These are phyloP conservation scores for Protomyces lactucae-debilis DNA, from an alignment of 1,139 yeast species.

Conservation along the genomic window DNA sequence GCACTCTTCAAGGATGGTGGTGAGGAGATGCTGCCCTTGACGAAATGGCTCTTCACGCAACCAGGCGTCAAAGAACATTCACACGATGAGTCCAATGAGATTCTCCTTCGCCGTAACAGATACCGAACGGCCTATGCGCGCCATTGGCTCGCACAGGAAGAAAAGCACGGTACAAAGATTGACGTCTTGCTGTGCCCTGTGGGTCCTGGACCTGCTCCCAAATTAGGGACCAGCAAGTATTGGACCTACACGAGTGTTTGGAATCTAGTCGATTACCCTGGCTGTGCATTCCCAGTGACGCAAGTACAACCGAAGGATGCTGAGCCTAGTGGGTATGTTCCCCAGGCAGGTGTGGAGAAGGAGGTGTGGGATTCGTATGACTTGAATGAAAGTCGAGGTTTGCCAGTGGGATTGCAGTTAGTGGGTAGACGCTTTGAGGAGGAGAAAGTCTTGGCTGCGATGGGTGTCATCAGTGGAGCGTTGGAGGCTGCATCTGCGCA, in stretches of 20 bases:
- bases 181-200: conserved; percentile 68
- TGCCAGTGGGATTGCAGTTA: conserved; percentile 64
- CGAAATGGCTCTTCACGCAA: conserved; percentile 33
- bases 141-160: conserved; percentile 28
- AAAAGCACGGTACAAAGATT: conserved; percentile 36
- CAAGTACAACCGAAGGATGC: conserved; percentile 41
- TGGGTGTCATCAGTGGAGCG: conserved; percentile 34
- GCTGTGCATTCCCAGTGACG: conserved; percentile 53
- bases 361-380: conserved; percentile 48
- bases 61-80: conserved; percentile 30
- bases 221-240: conserved; percentile 57
- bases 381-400: conserved; percentile 54
- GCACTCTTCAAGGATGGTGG: conserved; percentile 42
- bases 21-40: conserved; percentile 44
- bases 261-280: conserved; percentile 54
- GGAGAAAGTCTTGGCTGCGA: conserved; percentile 40
- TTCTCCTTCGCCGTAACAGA: conserved; percentile 38
- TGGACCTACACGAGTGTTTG: conserved; percentile 52
- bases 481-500: background rate
- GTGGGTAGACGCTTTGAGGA: conserved; percentile 57
- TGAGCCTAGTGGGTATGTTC: conserved; percentile 34
- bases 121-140: conserved; percentile 47
- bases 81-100: conserved; percentile 42
- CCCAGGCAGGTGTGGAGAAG: conserved; percentile 42
- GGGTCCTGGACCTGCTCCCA: conserved; percentile 68